phyloP scores from a whole-genome alignment of 441 rosid genomes.

The Bruguiera hainesii region DNA sequence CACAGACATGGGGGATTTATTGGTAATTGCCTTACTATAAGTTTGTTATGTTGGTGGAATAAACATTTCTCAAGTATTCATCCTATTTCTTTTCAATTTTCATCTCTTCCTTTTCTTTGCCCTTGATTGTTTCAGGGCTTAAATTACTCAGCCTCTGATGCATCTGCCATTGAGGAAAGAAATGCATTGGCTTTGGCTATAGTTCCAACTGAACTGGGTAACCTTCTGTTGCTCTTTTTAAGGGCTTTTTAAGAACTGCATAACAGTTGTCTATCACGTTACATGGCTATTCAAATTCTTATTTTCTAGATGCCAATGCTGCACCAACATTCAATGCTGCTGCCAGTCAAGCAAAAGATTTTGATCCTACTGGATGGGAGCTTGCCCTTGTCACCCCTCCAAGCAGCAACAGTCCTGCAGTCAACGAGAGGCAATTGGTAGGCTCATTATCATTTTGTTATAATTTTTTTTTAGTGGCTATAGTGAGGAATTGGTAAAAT shows the following conservation, averaged over 20 bases:
- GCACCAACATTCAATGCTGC: slow-evolving; percentile 48
- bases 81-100: not conserved
- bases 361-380: slow-evolving; percentile 94
- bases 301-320: slow-evolving; percentile 55
- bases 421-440: slow-evolving; percentile 87
- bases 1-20: slow-evolving; percentile 61
- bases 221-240: not conserved
- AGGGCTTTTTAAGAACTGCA: not conserved
- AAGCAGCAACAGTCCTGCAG: slow-evolving; percentile 63
- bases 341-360: slow-evolving; percentile 51
- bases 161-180: slow-evolving; percentile 74
- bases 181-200: slow-evolving; percentile 95
- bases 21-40: slow-evolving; percentile 47
- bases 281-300: slow-evolving; percentile 5
- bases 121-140: slow-evolving; percentile 53
- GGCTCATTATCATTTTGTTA: slow-evolving; percentile 2
- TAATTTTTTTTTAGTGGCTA: too few relatives aligned
- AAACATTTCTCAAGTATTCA: slow-evolving; percentile 3
- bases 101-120: slow-evolving; percentile 7
- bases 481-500: too few relatives aligned
- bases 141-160: slow-evolving; percentile 41
- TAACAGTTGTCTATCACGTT: not conserved
- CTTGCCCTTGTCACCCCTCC: slow-evolving; percentile 83
- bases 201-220: slow-evolving; percentile 63
- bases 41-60: slow-evolving; percentile 12